Evolutionary conservation across 2,329 filamentous ascomycete genomes (phyloP).

Genomic region (Phyllosticta citriasiana): DNA sequence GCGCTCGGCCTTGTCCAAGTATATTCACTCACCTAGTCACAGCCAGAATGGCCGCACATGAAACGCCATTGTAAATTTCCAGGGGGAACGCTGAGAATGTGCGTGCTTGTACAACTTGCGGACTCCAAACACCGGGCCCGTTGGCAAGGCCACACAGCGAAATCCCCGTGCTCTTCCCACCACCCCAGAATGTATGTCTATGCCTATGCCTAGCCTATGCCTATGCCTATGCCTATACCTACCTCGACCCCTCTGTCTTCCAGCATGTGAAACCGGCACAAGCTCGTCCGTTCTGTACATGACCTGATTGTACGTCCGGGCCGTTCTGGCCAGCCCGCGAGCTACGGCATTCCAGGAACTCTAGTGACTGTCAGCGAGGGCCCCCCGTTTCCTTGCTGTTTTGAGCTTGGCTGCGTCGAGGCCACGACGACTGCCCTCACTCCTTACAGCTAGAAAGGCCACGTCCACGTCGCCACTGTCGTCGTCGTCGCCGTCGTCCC

Average conservation of each 20-base stretch:
- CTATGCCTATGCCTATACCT: background rate
- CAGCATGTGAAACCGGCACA: background rate
- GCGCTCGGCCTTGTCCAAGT: background rate
- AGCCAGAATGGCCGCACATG: background rate
- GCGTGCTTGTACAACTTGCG: constrained; percentile 3
- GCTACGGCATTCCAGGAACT: background rate
- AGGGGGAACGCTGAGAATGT: constrained; percentile 1
- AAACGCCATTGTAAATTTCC: background rate
- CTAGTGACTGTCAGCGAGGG: background rate
- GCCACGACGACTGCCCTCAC: background rate
- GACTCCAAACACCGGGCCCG: background rate
- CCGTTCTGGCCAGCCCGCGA: background rate
- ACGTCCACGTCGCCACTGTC: background rate
- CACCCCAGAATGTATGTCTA: background rate
- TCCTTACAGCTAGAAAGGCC: background rate
- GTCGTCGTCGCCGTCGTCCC: background rate
- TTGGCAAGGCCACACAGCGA: background rate
- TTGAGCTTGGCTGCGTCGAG: background rate
- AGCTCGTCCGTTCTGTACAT: background rate
- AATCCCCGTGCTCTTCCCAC: background rate
- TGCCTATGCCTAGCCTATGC: too few relatives aligned
- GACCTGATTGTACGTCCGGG: background rate
- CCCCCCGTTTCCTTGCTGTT: background rate
- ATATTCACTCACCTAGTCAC: background rate
- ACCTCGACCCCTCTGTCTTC: background rate